These are phyloP conservation scores for Penicillium steckii DNA, from an alignment of 495 filamentous ascomycete species.

Conservation along the genomic window DNA sequence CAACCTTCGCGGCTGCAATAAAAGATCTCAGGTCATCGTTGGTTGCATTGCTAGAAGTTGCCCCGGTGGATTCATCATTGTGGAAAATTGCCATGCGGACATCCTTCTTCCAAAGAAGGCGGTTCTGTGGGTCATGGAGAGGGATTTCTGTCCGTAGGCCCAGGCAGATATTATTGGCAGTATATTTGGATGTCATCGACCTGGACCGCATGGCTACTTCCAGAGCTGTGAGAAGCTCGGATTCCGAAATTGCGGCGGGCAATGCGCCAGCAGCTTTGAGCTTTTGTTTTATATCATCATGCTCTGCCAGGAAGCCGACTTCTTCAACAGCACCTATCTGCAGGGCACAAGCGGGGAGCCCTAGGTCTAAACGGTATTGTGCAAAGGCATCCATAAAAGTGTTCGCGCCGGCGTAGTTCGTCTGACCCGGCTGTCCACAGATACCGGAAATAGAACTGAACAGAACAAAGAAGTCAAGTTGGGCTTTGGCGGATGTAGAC, in stretches of 20 bases:
- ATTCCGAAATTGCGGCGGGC: background rate
- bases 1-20: slow-evolving; percentile 5
- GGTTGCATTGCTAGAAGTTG: background rate
- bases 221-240: background rate
- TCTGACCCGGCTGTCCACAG: slow-evolving; percentile 29
- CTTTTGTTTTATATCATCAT: slow-evolving; percentile 7
- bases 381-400: slow-evolving; percentile 30
- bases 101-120: slow-evolving; percentile 23
- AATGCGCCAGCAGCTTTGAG: background rate
- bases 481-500: background rate
- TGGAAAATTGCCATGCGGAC: slow-evolving; percentile 26
- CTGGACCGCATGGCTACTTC: background rate
- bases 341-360: slow-evolving; percentile 9
- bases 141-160: slow-evolving; percentile 7
- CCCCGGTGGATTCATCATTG: slow-evolving; percentile 7
- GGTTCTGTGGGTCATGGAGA: slow-evolving; percentile 8
- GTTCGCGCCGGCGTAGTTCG: slow-evolving; percentile 33
- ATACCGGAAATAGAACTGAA: slow-evolving; percentile 31
- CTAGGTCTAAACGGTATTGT: background rate
- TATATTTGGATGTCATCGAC: background rate
- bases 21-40: slow-evolving; percentile 10
- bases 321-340: slow-evolving; percentile 10
- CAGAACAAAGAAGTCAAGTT: slow-evolving; percentile 48
- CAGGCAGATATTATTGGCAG: slow-evolving; percentile 2
- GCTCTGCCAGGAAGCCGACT: slow-evolving; percentile 32